These are phyloP conservation scores for Globisporangium recalcitrans DNA, from an alignment of 352 stramenopile species.

Conservation along the genomic window DNA sequence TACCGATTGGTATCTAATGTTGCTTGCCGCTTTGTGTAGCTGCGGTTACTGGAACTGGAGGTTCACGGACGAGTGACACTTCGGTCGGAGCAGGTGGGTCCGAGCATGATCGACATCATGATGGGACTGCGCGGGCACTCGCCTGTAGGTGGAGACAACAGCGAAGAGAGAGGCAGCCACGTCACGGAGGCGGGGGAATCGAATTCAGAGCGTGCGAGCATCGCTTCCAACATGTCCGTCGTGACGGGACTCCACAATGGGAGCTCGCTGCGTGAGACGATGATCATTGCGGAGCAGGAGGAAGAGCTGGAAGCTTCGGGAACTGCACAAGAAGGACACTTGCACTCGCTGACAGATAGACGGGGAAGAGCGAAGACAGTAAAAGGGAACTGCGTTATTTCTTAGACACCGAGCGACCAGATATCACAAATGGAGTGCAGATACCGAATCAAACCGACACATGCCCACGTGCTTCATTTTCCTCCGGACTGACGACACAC, in stretches of 20 bases:
- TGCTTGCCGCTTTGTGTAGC: conserved; percentile 19
- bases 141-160: conserved; percentile 22
- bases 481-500: background rate
- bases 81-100: conserved; percentile 49
- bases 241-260: conserved; percentile 41
- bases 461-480: background rate
- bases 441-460: background rate
- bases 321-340: background rate
- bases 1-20: background rate
- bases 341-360: conserved; percentile 14
- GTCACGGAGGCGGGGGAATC: conserved; percentile 36
- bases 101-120: conserved; percentile 78
- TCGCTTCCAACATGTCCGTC: conserved; percentile 61
- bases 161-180: conserved; percentile 41
- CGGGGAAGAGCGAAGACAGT: conserved; percentile 10
- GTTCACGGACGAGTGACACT: conserved; percentile 58
- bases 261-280: conserved; percentile 54
- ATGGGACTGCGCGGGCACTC: conserved; percentile 46
- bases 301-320: conserved; percentile 26
- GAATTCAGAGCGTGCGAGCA: conserved; percentile 45
- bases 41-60: conserved; percentile 47
- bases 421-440: background rate
- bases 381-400: conserved; percentile 22
- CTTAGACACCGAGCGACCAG: conserved; percentile 6
- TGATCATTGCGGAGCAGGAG: conserved; percentile 64